Conservation (phyloP, 1,284 basidiomycete genomes). For the Cutaneotrichosporon cyanovorans region DNA sequence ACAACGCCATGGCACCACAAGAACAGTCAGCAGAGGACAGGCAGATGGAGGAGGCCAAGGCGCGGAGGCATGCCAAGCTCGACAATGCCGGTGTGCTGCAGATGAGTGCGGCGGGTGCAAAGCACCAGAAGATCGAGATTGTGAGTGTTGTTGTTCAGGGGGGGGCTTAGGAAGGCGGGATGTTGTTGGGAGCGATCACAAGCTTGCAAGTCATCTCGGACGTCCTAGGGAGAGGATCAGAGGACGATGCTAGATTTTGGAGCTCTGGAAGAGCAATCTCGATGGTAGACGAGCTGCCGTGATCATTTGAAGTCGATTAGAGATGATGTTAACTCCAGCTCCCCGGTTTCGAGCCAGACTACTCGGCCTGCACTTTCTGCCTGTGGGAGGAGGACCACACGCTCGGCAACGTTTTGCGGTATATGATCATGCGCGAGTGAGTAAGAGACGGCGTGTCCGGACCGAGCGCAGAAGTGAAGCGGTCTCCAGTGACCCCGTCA, state of each 20-base stretch:
- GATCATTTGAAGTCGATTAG: no score
- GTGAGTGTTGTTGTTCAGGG: conserved; percentile 32
- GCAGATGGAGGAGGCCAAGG: conserved; percentile 10
- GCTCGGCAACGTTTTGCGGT: conserved; percentile 85
- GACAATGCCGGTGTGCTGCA: conserved; percentile 39
- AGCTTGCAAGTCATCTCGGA: neutral
- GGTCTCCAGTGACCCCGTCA: no score
- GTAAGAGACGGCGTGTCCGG: conserved; percentile 30
- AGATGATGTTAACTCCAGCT: conserved; percentile 45
- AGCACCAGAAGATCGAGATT: conserved; percentile 43
- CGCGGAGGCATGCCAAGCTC: conserved; percentile 22
- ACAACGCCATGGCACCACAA: neutral
- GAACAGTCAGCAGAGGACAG: neutral
- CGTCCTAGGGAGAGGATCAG: no score
- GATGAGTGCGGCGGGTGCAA: conserved; percentile 26
- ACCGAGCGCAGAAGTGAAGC: no score
- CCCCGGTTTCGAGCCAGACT: conserved; percentile 66
- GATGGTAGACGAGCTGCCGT: no score
- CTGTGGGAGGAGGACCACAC: conserved; percentile 92
- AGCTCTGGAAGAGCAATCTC: no score
- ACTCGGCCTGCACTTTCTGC: conserved; percentile 85
- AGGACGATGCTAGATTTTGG: no score
- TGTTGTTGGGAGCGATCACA: neutral
- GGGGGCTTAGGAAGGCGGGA: no score
- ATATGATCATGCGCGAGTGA: conserved; percentile 99